A percentile compares a stretch with the other conserved stretches of the same genome.
phyloP scores from a whole-genome alignment of 164 flowering plant genomes.

The Stephania yunnanensis region DNA sequence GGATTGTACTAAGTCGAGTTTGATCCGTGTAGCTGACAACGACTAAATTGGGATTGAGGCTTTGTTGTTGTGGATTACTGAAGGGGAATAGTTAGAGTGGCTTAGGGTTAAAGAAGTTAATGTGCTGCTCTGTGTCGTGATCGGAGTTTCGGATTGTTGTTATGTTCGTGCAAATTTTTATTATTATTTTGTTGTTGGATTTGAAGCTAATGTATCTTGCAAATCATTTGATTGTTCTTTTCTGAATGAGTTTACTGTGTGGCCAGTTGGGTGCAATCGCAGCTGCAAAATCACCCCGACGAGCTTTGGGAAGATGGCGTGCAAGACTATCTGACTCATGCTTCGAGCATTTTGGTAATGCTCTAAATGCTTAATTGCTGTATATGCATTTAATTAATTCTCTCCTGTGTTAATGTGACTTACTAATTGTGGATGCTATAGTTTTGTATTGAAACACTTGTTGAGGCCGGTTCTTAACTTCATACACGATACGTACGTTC shows the following conservation, averaged over 20 bases:
- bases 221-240: not conserved
- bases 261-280: conserved; percentile 86
- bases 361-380: not conserved
- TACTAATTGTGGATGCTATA: not conserved
- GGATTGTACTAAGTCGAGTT: too few relatives aligned
- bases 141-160: not conserved
- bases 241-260: conserved; percentile 4
- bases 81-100: too few relatives aligned
- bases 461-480: not conserved
- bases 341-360: conserved; percentile 68
- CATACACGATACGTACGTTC: too few relatives aligned
- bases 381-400: not conserved
- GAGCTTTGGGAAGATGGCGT: conserved; percentile 98
- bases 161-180: not conserved
- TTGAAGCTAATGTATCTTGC: not conserved
- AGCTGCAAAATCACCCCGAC: conserved; percentile 80
- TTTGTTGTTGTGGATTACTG: too few relatives aligned
- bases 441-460: not conserved
- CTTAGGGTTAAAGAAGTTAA: too few relatives aligned
- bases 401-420: not conserved
- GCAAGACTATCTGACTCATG: conserved; percentile 70
- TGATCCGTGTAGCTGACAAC: too few relatives aligned
- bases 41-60: too few relatives aligned
- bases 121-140: too few relatives aligned
- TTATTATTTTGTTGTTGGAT: not conserved